These are phyloP conservation scores for Veloporphyrellus conicus DNA, from an alignment of 1,284 basidiomycete genomes.

Conservation along the genomic window DNA sequence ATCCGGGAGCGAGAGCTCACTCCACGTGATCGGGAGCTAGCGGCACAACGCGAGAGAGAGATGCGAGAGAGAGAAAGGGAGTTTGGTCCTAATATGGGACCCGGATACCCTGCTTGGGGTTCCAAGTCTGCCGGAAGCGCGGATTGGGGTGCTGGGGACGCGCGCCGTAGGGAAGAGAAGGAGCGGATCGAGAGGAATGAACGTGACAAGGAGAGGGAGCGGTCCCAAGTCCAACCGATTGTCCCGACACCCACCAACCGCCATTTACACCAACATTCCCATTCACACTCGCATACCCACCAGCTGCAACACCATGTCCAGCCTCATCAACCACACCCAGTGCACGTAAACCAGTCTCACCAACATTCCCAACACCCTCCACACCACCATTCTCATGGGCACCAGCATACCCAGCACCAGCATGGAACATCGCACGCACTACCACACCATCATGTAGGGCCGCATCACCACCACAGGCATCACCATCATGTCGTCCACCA, in stretches of 20 bases:
- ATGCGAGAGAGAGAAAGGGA: constrained; percentile 26
- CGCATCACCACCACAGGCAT: constrained; percentile 40
- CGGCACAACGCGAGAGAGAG: constrained; percentile 23
- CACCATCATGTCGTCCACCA: constrained; percentile 46
- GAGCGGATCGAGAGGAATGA: constrained; percentile 30
- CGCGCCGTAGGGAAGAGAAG: constrained; percentile 30
- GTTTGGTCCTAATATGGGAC: constrained; percentile 19
- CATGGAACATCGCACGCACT: constrained; percentile 29
- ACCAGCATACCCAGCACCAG: constrained; percentile 34
- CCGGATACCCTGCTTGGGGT: constrained; percentile 25
- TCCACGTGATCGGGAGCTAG: constrained; percentile 24
- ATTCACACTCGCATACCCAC: constrained; percentile 25
- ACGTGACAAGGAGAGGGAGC: constrained; percentile 34
- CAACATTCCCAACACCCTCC: constrained; percentile 30
- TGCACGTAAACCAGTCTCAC: constrained; percentile 23
- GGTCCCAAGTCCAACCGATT: constrained; percentile 25
- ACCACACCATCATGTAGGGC: constrained; percentile 30
- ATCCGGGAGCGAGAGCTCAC: constrained; percentile 22
- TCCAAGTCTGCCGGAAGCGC: constrained; percentile 24
- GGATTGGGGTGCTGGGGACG: constrained; percentile 28
- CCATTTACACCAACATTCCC: constrained; percentile 23
- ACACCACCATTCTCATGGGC: constrained; percentile 31
- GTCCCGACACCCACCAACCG: constrained; percentile 23
- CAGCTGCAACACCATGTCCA: constrained; percentile 19
- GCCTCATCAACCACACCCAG: constrained; percentile 20